Percentiles rank a stretch among this genome's conserved stretches.
Evolutionary conservation across 345 rosid genomes (phyloP).

Genomic region (Luvunga scandens): DNA sequence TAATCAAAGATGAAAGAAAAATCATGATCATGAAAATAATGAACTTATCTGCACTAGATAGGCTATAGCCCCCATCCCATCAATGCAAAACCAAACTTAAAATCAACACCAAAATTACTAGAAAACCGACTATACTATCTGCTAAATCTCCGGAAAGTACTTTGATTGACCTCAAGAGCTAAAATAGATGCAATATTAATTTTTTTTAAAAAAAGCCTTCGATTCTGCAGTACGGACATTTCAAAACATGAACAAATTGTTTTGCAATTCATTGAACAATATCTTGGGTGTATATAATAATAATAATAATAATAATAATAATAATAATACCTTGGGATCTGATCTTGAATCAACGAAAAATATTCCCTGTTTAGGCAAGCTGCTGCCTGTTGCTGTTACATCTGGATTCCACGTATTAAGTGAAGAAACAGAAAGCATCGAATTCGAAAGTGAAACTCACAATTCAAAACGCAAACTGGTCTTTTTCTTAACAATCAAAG

Average conservation of each 20-base stretch:
- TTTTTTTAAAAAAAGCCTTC: no score
- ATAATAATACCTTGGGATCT: constrained; percentile 8
- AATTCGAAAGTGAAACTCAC: not conserved
- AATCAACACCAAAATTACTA: not conserved
- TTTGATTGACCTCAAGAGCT: not conserved
- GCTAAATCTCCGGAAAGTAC: not conserved
- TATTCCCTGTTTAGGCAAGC: not conserved
- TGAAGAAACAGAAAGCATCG: not conserved
- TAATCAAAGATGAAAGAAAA: not conserved
- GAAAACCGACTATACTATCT: not conserved
- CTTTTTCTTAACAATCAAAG: no score
- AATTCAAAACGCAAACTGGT: not conserved
- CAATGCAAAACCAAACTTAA: not conserved
- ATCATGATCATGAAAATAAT: not conserved
- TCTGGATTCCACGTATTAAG: constrained; percentile 4
- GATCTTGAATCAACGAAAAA: constrained; percentile 3
- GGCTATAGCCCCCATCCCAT: not conserved
- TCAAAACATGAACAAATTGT: not conserved
- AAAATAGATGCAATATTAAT: not conserved
- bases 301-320: not conserved
- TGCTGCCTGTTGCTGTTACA: not conserved
- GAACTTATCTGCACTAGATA: not conserved
- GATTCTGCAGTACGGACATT: not conserved
- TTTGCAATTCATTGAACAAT: not conserved
- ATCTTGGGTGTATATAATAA: not conserved